Base-by-base conservation (phyloP, 176 grass and related monocot species). In the Olyra latifolia region DNA sequence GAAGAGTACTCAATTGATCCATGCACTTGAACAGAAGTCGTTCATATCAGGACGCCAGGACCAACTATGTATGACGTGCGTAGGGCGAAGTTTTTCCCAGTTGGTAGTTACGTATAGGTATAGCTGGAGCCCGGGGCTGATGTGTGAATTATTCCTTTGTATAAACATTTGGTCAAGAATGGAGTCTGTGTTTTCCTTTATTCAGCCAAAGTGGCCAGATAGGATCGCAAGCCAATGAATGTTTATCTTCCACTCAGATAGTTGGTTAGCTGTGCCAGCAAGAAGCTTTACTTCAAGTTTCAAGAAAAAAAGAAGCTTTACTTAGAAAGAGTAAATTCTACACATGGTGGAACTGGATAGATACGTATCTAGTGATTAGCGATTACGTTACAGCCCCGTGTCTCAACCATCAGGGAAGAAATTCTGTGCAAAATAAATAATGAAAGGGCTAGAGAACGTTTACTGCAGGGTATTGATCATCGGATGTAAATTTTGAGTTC, bases 271-370 rank as follows among this genome's bases (percentile, higher is more conserved):
- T 61, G 16, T 47, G 30, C 52, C 41, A 71, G 19, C 25, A 80
- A 44, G 35, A 14, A 53, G 23, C 24, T 74, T 66, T 65, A 46
- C 76, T 9, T 68, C 32, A 14, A 39, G 23, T 17, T 74, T 66
- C 41, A 71, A 19, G 27, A 80, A 57, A 71, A 19, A 19, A 80
- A 57, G 35, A 14, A 40, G 23, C 17, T 74, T 66, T 65, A 46
- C 76, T 9, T 68, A 55, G 22, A 25, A 56, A 28, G n/a, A 20
- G 65, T 22, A 11, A 48, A 13, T 8, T 77, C 41, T 77, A 27
- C 20, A 47, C 20, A 40, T 67, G 20, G 10, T 38, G 61, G 64
- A 55, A 29, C 65, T 41, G n/a, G 22, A 29, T 32, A 67, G 62
- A 44, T 38, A 45, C 54, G 10, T 76, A 74, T 10, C 17, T 24